Evolutionary conservation across 225 moss, liverwort and hornwort species (phyloP), one percentile per base, ranked within the genome.

Genomic region (Rhytidiadelphus loreus): DNA sequence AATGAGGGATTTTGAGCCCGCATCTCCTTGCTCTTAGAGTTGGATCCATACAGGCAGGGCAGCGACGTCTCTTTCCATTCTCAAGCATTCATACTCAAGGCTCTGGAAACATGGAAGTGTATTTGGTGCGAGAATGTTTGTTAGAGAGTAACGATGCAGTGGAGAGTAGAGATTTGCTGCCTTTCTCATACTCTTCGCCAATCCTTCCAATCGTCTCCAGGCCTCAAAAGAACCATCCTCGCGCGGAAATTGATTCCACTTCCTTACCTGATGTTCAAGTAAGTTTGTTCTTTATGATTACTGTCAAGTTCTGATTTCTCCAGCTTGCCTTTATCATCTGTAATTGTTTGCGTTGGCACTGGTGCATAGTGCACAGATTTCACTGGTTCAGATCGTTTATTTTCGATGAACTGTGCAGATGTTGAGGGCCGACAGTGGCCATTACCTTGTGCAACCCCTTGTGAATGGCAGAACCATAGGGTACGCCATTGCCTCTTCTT

Each of bases 381-480:
- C 65, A 82, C 58, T 6, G 26, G 18, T 70, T 55, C 28, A 80
- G 37, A 53, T 66, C 53, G 13, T 58, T 90, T 58, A 11, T 60
- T 61, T 86, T 80, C 22, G 23, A 53, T 88, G n/a, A 52, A 24
- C 53, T 86, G 53, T 94, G 91, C 97, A 98, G 97, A 96, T 99
- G 97, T 89, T 91, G 90, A 90, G 92, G 62, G 92, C 95, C 77
- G 95, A 93, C 52, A 97, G 96, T 94, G 97, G 97, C 64, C 98
- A 99, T 86, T 96, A 94, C 82, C 96, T 99, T 75, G 96, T 99
- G 83, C 96, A 94, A 64, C 98, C 98, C 26, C 91, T 99, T 24
- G 89, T 99, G 84, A 88, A 99, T 88, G 98, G 98, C 62, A 92
- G 92, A 91, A 91, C 89, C 83, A 95, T 98, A 84, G 98, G 98